Base-by-base conservation (phyloP, 1,139 yeast species). In the Blastobotrys malaysiensis region DNA sequence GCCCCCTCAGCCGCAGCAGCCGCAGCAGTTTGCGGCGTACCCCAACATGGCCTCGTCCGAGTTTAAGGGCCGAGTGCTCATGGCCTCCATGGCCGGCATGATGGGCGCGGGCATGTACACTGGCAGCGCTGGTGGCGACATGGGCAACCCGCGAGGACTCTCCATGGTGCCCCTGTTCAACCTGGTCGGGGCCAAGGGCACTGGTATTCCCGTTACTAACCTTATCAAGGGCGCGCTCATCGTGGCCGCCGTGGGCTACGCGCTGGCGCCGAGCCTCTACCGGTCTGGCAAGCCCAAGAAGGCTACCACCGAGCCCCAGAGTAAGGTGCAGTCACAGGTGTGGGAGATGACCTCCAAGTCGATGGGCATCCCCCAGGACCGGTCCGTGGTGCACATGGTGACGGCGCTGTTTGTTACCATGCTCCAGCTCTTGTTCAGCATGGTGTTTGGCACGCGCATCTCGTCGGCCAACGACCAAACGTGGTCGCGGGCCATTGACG, bases 31-130 rank as follows among this genome's bases (percentile, higher is more conserved):
- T 31, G 13, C 43, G 5, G 53, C 54, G 11, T 51, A 48, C 48
- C 49, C 52, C 5, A 55, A 49, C 43, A 46, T 36, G 36, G 53
- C 55, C 11, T 53, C 52, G 3, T 51, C 52, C 24, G 52, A 50
- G 44, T 24, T 53, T 45, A 53, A 52, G 39, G 21, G 46, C 11
- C 44, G 54, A 1, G 20, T 53, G 45, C 27, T 72, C 65, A 65
- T 72, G 66, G 68, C 71, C 46, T 63, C 73, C 7, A 69, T 72
- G 70, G 75, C 74, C 6, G 74, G 74, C 9, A 58, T 71, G 58
- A 68, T 71, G 68, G 72, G 67, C 19, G 64, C 73, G 9, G 68
- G 71, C 36, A 61, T 70, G 57, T 64, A 69, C 62, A 51, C 55
- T 27, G 31, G 19, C 26, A 69, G 68, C 24, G 62, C 60, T 46